Evolutionary conservation across 306 rosid genomes (phyloP).

Genomic region (Carpinus fangiana): DNA sequence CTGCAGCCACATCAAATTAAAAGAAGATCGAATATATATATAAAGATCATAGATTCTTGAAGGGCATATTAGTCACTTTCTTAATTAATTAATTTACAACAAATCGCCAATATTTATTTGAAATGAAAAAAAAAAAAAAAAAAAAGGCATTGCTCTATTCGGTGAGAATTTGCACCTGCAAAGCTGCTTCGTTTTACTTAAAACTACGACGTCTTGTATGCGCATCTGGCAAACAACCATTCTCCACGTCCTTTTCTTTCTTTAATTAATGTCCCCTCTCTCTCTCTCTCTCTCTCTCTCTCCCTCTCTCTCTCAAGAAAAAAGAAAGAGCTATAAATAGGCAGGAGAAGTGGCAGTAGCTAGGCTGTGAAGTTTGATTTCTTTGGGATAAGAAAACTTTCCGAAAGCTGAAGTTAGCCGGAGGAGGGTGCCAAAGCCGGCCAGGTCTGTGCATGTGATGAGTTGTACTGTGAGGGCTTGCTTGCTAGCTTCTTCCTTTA

Average conservation of each 20-base stretch:
- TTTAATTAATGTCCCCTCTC: constrained; percentile 13
- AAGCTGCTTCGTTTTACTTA: constrained; percentile 48
- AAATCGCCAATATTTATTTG: no score
- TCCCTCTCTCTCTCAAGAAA: constrained; percentile 41
- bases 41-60: constrained; percentile 31
- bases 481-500: not conserved
- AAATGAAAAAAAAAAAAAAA: not conserved
- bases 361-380: constrained; percentile 39
- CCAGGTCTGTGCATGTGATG: constrained; percentile 38
- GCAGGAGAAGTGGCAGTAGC: constrained; percentile 37
- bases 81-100: not conserved
- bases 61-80: constrained; percentile 39
- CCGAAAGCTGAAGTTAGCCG: constrained; percentile 62
- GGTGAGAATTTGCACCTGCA: constrained; percentile 57
- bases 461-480: no score
- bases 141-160: constrained; percentile 37
- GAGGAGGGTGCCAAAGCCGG: constrained; percentile 40
- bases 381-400: constrained; percentile 59
- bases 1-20: no score
- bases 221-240: constrained; percentile 49
- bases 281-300: constrained; percentile 27
- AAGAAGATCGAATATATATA: no score
- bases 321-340: constrained; percentile 60
- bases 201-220: constrained; percentile 42
- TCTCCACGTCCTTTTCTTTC: constrained; percentile 24